Evolutionary conservation across 23 red algal species (phyloP).

Genomic region (Gracilaria vermiculophylla): DNA sequence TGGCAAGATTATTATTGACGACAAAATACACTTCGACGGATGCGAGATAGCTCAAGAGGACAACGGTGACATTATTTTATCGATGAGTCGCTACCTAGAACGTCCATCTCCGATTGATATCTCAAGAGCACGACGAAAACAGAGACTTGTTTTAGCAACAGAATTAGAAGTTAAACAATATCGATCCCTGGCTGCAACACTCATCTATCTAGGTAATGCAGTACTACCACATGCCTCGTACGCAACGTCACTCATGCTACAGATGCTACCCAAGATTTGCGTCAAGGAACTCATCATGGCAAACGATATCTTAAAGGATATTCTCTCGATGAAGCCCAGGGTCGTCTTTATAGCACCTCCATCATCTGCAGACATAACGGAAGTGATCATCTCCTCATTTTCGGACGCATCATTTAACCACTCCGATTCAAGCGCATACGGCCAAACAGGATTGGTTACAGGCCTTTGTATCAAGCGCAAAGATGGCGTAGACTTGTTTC

Average conservation of each 20-base stretch:
- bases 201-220: slow-evolving; percentile 1
- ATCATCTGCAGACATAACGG: not conserved
- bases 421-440: not conserved
- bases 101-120: not conserved
- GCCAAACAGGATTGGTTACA: not conserved
- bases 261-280: not conserved
- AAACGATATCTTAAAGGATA: not conserved
- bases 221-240: slow-evolving; percentile 27
- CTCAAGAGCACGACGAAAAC: not conserved
- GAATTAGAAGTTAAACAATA: not conserved
- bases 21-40: slow-evolving; percentile 2
- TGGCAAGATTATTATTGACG: not conserved
- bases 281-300: not conserved
- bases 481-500: not conserved
- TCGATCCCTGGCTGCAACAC: not conserved
- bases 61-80: not conserved
- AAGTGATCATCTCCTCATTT: not conserved
- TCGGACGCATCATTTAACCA: slow-evolving; percentile 5
- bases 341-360: not conserved
- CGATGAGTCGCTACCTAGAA: not conserved
- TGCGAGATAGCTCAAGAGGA: not conserved
- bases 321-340: not conserved
- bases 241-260: not conserved
- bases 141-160: not conserved
- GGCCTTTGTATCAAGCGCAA: not conserved